Evolutionary conservation across 768 basidiomycete genomes (phyloP).

Genomic region (Psilocybe cubensis): DNA sequence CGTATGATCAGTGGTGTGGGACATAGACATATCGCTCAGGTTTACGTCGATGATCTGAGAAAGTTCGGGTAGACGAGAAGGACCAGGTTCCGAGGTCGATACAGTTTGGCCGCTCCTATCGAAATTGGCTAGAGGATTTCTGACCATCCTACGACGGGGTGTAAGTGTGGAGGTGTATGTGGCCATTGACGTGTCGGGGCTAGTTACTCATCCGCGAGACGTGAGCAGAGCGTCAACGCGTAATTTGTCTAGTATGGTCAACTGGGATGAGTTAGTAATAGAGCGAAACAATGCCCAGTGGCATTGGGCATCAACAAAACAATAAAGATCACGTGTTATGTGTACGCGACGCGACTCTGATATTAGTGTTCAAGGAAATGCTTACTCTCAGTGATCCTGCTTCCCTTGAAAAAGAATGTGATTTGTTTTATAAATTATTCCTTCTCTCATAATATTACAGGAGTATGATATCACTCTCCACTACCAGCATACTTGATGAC

Average conservation of each 20-base stretch:
- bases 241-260: background rate
- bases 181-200: slow-evolving; percentile 7
- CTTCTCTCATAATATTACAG: too few species aligned
- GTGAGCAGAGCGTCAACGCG: background rate
- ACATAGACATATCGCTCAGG: slow-evolving; percentile 28
- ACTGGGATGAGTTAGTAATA: background rate
- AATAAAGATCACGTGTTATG: slow-evolving; percentile 1
- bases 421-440: too few species aligned
- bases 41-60: slow-evolving; percentile 31
- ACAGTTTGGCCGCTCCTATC: slow-evolving; percentile 28
- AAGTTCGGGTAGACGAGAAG: slow-evolving; percentile 39
- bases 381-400: background rate
- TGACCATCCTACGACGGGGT: slow-evolving; percentile 41
- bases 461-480: background rate
- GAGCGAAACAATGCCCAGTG: background rate
- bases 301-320: slow-evolving; percentile 4
- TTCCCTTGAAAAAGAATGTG: background rate
- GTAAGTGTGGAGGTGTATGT: slow-evolving; percentile 17
- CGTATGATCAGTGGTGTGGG: slow-evolving; percentile 33
- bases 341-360: background rate
- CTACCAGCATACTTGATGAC: slow-evolving; percentile 24
- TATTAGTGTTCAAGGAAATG: background rate
- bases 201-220: background rate
- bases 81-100: slow-evolving; percentile 34
- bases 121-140: slow-evolving; percentile 29